Evolutionary conservation across 371 early-diverging fungal genomes (phyloP).

Genomic region (Mucor racemosus): DNA sequence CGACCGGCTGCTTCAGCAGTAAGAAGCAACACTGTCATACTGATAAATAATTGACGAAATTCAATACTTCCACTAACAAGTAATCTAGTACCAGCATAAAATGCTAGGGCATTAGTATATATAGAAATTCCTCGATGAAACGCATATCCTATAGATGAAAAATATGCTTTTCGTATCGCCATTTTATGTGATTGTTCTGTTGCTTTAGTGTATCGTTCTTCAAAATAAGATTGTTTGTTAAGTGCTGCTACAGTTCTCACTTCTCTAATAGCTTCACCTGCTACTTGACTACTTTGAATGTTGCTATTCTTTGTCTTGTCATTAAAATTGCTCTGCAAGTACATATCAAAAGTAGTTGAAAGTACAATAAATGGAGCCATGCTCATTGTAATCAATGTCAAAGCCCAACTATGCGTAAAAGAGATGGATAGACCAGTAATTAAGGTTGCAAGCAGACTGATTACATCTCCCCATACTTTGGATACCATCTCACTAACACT

Average conservation of each 20-base stretch:
- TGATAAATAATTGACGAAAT: conserved; percentile 53
- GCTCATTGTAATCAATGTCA: conserved; percentile 54
- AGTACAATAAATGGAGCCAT: conserved; percentile 44
- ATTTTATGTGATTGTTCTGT: conserved; percentile 67
- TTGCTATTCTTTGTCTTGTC: conserved; percentile 59
- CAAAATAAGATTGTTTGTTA: conserved; percentile 71
- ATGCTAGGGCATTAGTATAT: conserved; percentile 61
- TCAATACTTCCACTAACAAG: conserved; percentile 36
- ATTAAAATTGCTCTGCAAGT: conserved; percentile 40
- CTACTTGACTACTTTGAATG: conserved; percentile 61
- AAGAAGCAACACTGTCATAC: conserved; percentile 70
- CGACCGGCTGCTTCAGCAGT: conserved; percentile 69
- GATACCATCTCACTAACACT: conserved; percentile 66
- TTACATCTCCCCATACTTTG: conserved; percentile 60
- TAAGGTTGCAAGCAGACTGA: conserved; percentile 50
- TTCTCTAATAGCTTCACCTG: conserved; percentile 77
- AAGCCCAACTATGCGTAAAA: conserved; percentile 46
- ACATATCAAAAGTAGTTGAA: conserved; percentile 32
- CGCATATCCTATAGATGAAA: conserved; percentile 64
- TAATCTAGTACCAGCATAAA: conserved; percentile 57
- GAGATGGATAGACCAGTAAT: conserved; percentile 34
- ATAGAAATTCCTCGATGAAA: conserved; percentile 62
- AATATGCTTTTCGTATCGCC: conserved; percentile 57
- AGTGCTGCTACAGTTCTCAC: conserved; percentile 82
- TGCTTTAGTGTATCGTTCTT: conserved; percentile 54